These are phyloP conservation scores for Alloteropsis semialata DNA, from an alignment of 176 grass and related monocot species.

Conservation along the genomic window DNA sequence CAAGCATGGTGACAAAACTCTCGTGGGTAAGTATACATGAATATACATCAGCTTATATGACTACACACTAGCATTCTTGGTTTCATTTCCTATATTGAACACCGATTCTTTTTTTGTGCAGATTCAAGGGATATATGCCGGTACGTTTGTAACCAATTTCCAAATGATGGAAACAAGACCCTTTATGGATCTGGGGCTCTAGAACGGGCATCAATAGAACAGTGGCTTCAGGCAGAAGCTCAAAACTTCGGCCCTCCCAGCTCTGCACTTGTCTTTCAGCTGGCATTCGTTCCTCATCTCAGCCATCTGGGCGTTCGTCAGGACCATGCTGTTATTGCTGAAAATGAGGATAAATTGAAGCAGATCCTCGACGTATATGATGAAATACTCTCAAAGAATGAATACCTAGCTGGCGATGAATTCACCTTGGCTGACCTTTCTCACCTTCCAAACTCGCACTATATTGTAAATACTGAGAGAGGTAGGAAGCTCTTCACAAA, in stretches of 20 bases:
- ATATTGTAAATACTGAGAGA: slow-evolving; percentile 53
- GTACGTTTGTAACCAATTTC: slow-evolving; percentile 64
- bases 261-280: slow-evolving; percentile 73
- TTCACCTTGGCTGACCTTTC: slow-evolving; percentile 69
- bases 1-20: slow-evolving; percentile 66
- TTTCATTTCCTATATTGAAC: slow-evolving; percentile 18
- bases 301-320: slow-evolving; percentile 32
- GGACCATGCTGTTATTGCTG: slow-evolving; percentile 48
- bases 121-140: slow-evolving; percentile 55
- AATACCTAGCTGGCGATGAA: slow-evolving; percentile 48
- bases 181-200: slow-evolving; percentile 69
- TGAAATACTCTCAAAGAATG: slow-evolving; percentile 47
- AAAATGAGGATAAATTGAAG: slow-evolving; percentile 58
- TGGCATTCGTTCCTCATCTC: slow-evolving; percentile 59
- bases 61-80: not conserved
- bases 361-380: slow-evolving; percentile 59
- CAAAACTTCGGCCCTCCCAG: slow-evolving; percentile 65
- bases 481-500: slow-evolving; percentile 68
- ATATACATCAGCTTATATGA: not conserved
- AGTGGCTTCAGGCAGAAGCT: slow-evolving; percentile 83
- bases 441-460: slow-evolving; percentile 72
- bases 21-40: slow-evolving; percentile 52
- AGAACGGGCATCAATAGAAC: slow-evolving; percentile 73
- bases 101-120: slow-evolving; percentile 22
- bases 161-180: slow-evolving; percentile 51